Percentiles rank a stretch among this genome's conserved stretches.
phyloP scores from a whole-genome alignment of 1,284 basidiomycete species.

The Tilletia caries region DNA sequence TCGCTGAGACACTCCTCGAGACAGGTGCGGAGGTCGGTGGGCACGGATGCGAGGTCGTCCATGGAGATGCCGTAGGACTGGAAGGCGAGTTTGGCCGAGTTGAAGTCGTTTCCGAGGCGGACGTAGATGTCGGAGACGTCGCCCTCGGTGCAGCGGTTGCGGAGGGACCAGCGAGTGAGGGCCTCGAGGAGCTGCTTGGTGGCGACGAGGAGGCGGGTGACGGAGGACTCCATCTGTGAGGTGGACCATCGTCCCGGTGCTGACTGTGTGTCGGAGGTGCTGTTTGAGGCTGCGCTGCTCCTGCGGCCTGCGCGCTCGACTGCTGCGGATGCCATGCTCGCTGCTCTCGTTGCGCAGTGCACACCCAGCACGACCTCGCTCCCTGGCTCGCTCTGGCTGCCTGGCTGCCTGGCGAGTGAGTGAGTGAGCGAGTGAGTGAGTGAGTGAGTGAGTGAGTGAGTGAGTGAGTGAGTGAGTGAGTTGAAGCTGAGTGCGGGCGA shows the following conservation, averaged over 20 bases:
- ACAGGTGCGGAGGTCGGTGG: slow-evolving; percentile 79
- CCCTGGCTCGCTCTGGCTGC: no score
- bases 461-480: no score
- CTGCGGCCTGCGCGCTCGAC: neutral
- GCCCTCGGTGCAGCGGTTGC: slow-evolving; percentile 70
- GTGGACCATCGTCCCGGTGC: slow-evolving; percentile 14
- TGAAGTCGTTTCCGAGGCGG: slow-evolving; percentile 93
- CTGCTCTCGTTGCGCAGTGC: neutral
- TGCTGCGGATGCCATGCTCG: neutral
- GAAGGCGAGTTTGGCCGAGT: slow-evolving; percentile 85
- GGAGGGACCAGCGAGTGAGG: slow-evolving; percentile 65
- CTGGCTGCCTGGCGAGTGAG: no score
- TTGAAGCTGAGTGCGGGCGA: no score
- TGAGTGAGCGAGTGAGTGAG: no score
- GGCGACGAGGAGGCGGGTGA: slow-evolving; percentile 86
- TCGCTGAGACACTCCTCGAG: slow-evolving; percentile 87
- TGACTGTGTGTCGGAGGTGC: neutral
- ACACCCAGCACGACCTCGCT: neutral
- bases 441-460: no score
- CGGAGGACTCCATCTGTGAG: slow-evolving; percentile 73
- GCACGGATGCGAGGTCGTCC: slow-evolving; percentile 75
- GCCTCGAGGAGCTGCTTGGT: slow-evolving; percentile 92
- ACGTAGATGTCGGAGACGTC: slow-evolving; percentile 96
- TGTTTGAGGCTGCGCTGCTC: neutral
- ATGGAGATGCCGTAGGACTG: slow-evolving; percentile 68